These are phyloP conservation scores for Phytophthora tentaculata DNA, from an alignment of 352 stramenopile genomes.

Conservation along the genomic window DNA sequence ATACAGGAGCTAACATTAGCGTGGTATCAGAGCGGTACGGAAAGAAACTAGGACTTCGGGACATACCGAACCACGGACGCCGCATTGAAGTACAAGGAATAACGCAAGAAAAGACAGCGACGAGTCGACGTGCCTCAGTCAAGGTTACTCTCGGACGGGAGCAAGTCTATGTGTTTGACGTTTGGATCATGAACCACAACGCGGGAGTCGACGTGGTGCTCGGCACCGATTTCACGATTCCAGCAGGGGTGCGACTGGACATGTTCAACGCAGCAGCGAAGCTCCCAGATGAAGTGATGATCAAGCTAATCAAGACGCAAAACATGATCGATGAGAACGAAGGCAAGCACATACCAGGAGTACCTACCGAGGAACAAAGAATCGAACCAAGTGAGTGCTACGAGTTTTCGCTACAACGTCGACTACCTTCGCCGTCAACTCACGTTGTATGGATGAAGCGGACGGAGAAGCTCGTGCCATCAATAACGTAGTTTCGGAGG, in stretches of 20 bases:
- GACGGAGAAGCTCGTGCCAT: no score
- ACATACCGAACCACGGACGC: neutral
- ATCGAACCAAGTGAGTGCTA: neutral
- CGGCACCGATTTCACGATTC: slow-evolving; percentile 9
- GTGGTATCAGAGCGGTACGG: neutral
- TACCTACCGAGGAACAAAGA: no score
- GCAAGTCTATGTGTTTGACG: slow-evolving; percentile 3
- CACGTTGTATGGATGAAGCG: no score
- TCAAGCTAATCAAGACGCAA: slow-evolving; percentile 9
- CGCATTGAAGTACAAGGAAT: slow-evolving; percentile 20
- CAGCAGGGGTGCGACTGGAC: slow-evolving; percentile 9
- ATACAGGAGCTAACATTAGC: neutral
- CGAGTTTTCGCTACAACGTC: no score
- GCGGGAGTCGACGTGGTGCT: slow-evolving; percentile 3
- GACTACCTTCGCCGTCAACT: no score
- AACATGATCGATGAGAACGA: neutral
- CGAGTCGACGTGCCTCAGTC: neutral
- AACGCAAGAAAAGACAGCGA: neutral
- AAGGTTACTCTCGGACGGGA: slow-evolving; percentile 12
- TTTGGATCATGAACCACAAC: slow-evolving; percentile 14
- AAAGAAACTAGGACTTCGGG: neutral
- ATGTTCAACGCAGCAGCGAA: slow-evolving; percentile 1
- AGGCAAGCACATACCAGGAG: no score
- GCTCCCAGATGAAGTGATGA: slow-evolving; percentile 3
- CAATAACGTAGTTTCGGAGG: no score